Evolutionary conservation across 371 early-diverging fungal genomes (phyloP), one percentile per base, ranked within the genome.

Genomic region (Vairimorpha apis): DNA sequence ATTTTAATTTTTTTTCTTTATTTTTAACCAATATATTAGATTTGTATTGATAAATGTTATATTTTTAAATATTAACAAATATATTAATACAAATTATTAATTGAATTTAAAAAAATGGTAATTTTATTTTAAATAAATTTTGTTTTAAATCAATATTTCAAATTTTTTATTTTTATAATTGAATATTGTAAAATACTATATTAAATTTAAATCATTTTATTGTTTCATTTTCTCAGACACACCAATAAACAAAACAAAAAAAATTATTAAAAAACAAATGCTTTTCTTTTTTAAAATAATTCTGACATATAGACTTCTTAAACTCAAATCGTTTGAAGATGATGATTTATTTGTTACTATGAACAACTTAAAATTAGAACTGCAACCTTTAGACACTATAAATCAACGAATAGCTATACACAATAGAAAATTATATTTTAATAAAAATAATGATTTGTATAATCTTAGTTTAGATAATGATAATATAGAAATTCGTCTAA

Each of bases 371-470:
- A 38, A 30, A 41, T 32, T 72, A 27, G 30, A n/a, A 29, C 41
- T 72, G 12, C 13, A 47, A 27, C 58, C 27, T 2, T 45, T 63
- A 33, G 44, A 21, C 7, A 62, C 29, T 30, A 41, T 44, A n/a
- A 69, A 70, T 14, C 62, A 67, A 62, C 23, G 38, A 14, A 45
- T 65, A 10, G 41, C 45, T 16, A 63, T 75, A 23, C 69, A 75
- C 35, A 65, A 68, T 8, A 47, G 75, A 58, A 64, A 30, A 5
- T 27, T 75, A 3, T 65, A 38, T 27, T 75, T 69, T 35, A 21
- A 23, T 18, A 67, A 25, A 7, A 41, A 69, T 47, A 68, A 68
- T 8, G 44, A 65, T 14, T 65, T 44, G 16, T 69, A 73, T 35
- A 58, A 44, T 8, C 41, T 73, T 23, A 29, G 32, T 1, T 49